These are phyloP conservation scores for Litsea cubeba DNA, from an alignment of 164 flowering plant species.

Conservation along the genomic window DNA sequence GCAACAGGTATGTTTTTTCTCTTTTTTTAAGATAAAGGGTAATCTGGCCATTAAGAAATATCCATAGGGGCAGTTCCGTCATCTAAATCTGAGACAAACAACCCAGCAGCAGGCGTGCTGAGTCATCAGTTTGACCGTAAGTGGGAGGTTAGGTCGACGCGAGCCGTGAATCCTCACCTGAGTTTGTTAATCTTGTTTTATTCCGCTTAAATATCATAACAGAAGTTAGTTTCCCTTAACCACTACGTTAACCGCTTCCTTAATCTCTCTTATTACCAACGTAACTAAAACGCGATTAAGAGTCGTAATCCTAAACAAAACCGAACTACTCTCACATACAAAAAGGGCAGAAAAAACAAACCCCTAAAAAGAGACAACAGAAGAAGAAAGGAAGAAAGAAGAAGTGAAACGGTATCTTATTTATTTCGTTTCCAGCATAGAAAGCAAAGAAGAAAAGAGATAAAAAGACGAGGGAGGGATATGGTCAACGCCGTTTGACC, in stretches of 20 bases:
- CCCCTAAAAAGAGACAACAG: not conserved
- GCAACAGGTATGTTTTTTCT: no score
- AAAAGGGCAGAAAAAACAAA: no score
- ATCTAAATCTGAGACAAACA: not conserved
- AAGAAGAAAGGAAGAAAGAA: not conserved
- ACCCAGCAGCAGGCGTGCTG: not conserved
- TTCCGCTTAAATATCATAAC: not conserved
- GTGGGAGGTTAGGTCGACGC: conserved; percentile 3
- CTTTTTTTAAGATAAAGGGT: no score
- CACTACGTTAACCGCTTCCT: not conserved
- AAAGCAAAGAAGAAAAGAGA: not conserved
- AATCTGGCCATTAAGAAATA: not conserved
- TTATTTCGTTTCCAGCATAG: not conserved
- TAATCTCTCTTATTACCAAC: not conserved
- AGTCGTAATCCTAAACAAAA: no score
- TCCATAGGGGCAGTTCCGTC: not conserved
- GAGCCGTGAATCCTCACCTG: conserved; percentile 6
- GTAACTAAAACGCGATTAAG: not conserved
- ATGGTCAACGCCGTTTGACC: conserved; percentile 14
- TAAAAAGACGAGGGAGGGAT: conserved; percentile 5
- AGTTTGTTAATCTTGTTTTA: conserved; percentile 5
- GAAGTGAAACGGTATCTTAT: no score
- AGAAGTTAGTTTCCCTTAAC: conserved; percentile 9
- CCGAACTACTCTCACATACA: no score
- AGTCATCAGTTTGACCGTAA: conserved; percentile 2